These are phyloP conservation scores for Podaxis sp. DNA, from an alignment of 768 basidiomycete species.

Conservation along the genomic window DNA sequence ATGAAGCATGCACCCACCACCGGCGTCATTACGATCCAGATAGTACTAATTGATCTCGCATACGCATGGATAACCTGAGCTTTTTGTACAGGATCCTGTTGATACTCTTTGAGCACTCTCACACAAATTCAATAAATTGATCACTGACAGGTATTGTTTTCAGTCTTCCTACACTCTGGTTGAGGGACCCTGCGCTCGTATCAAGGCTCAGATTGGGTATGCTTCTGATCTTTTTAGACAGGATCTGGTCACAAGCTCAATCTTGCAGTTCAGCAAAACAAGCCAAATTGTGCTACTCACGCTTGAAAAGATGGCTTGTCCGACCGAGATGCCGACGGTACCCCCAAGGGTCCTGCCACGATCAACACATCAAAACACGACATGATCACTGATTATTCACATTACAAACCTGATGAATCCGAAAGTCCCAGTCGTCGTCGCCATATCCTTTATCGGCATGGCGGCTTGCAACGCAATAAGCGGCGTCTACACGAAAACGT, in stretches of 20 bases:
- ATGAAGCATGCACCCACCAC: conserved; percentile 54
- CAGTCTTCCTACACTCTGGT: conserved; percentile 44
- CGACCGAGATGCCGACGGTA: conserved; percentile 74
- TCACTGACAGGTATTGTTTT: conserved; percentile 43
- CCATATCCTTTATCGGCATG: conserved; percentile 88
- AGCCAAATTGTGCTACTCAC: conserved; percentile 33
- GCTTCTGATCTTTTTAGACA: conserved; percentile 35
- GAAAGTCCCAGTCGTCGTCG: conserved; percentile 72
- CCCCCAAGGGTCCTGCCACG: conserved; percentile 62
- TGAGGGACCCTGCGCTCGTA: conserved; percentile 41
- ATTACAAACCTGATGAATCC: conserved; percentile 62
- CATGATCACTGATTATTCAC: neutral
- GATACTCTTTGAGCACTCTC: neutral
- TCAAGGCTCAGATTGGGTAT: conserved; percentile 37
- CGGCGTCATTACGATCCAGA: conserved; percentile 68
- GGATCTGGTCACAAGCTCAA: conserved; percentile 24
- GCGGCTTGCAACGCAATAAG: conserved; percentile 79
- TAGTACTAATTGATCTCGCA: conserved; percentile 56
- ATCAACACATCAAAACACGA: conserved; percentile 3
- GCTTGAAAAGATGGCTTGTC: conserved; percentile 68
- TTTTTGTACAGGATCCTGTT: conserved; percentile 50
- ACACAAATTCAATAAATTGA: neutral
- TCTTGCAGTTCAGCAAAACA: neutral
- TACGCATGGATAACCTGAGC: conserved; percentile 58
- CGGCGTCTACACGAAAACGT: conserved; percentile 44